phyloP scores from a whole-genome alignment of 1,284 basidiomycete species.

The Boletus subluridellus region DNA sequence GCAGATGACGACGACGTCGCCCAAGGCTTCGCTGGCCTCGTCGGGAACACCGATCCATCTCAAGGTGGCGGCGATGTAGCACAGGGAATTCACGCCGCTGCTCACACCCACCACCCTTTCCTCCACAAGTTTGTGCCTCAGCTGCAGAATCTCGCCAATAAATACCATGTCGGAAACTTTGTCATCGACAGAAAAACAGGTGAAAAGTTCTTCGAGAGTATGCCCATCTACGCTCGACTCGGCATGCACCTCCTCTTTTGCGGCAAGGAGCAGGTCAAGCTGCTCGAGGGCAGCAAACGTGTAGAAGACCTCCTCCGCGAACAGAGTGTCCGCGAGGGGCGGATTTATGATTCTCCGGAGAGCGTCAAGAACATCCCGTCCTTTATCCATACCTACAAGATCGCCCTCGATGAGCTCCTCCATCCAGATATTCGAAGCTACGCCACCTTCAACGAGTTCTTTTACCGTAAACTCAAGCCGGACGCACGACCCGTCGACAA shows the following conservation, averaged over 20 bases:
- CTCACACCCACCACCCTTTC: constrained; percentile 34
- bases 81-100: constrained; percentile 43
- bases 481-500: constrained; percentile 66
- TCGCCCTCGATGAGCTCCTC: constrained; percentile 62
- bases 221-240: constrained; percentile 68
- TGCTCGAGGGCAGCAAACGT: constrained; percentile 48
- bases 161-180: constrained; percentile 64
- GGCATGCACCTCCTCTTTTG: constrained; percentile 83
- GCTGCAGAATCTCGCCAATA: constrained; percentile 49
- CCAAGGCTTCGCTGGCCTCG: constrained; percentile 39
- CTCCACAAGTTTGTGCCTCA: constrained; percentile 51
- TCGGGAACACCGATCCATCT: constrained; percentile 39
- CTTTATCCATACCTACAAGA: constrained; percentile 72
- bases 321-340: constrained; percentile 65
- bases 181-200: constrained; percentile 59
- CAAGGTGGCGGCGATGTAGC: constrained; percentile 36
- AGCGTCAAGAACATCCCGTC: constrained; percentile 62
- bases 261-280: constrained; percentile 49
- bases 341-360: constrained; percentile 51
- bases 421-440: constrained; percentile 62
- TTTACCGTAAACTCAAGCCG: constrained; percentile 62
- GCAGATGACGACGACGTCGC: constrained; percentile 35
- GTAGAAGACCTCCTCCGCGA: constrained; percentile 62
- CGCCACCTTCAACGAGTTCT: constrained; percentile 80
- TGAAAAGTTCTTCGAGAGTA: constrained; percentile 70